Evolutionary conservation across 305 asterid species (phyloP).

Genomic region (Solanum chacoense): DNA sequence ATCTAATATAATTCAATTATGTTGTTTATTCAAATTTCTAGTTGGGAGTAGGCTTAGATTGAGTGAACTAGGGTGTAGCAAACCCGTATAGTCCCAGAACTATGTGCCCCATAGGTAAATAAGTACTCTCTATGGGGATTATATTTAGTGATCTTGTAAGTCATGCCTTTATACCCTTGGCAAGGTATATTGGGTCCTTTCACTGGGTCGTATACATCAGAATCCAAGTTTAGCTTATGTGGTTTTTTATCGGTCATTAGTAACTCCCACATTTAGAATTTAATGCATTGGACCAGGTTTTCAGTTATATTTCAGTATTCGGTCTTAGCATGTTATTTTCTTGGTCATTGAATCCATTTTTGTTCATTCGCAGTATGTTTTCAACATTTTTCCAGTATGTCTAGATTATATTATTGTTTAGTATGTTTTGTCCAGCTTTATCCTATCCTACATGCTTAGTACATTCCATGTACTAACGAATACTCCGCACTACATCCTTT

Average conservation of each 20-base stretch:
- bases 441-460: neutral
- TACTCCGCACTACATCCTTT: neutral
- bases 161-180: neutral
- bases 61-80: neutral
- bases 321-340: neutral
- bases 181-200: neutral
- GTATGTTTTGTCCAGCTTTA: no score
- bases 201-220: fast-evolving
- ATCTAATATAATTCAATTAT: no score
- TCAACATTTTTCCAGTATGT: no score
- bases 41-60: neutral
- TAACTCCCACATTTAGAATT: no score
- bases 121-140: neutral
- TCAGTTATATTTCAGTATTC: no score
- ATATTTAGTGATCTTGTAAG: neutral
- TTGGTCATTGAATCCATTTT: neutral
- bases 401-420: neutral
- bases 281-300: no score
- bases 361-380: neutral
- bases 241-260: no score
- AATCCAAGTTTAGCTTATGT: no score
- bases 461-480: neutral
- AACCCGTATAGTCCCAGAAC: no score
- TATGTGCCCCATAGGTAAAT: neutral
- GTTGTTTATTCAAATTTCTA: neutral